These are phyloP conservation scores for Lolium rigidum DNA, from an alignment of 176 grass and related monocot genomes.

Conservation along the genomic window DNA sequence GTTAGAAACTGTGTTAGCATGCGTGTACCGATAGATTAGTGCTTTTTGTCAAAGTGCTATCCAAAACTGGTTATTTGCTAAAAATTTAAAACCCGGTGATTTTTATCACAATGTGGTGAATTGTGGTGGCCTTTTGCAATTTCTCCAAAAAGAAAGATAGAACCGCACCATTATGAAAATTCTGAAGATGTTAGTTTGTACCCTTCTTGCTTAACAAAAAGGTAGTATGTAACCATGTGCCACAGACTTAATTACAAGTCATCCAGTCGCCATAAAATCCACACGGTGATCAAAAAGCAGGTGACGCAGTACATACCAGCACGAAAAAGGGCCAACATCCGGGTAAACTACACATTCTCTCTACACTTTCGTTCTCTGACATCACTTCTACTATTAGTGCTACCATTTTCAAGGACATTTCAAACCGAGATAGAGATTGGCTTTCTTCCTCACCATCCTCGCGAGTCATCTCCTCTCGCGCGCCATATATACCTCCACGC, in stretches of 20 bases:
- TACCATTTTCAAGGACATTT: neutral
- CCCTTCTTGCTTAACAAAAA: neutral
- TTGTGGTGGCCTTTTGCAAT: no score
- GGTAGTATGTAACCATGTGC: neutral
- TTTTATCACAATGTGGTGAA: no score
- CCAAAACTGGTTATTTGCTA: no score
- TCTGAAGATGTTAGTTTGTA: neutral
- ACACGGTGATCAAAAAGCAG: neutral
- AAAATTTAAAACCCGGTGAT: no score
- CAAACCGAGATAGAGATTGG: constrained; percentile 10
- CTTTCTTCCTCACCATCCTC: neutral
- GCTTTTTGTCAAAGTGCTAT: no score
- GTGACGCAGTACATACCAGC: neutral
- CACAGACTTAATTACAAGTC: neutral
- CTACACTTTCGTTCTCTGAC: neutral
- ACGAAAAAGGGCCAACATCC: neutral
- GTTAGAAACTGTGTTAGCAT: no score
- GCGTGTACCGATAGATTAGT: no score
- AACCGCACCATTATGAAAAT: neutral
- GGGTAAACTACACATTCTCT: neutral
- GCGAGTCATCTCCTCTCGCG: neutral
- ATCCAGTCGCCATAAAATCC: neutral
- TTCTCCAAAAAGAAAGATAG: no score
- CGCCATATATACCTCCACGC: constrained; percentile 37
- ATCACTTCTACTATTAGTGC: neutral